phyloP scores from a whole-genome alignment of 805 yeast genomes.

The Saccharomycopsis capsularis region DNA sequence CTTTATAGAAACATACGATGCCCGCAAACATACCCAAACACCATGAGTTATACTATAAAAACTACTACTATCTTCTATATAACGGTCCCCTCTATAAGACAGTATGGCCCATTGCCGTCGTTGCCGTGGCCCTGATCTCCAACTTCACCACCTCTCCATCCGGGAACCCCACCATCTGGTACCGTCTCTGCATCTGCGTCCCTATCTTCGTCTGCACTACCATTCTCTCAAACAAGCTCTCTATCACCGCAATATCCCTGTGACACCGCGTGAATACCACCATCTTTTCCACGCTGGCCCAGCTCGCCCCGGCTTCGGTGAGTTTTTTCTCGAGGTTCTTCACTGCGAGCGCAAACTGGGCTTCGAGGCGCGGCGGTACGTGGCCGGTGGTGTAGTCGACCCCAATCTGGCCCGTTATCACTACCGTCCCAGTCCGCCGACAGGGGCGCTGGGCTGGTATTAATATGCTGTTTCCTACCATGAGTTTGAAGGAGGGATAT shows the following conservation, averaged over 20 bases:
- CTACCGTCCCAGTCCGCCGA: too few relatives aligned
- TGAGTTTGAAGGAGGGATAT: too few relatives aligned
- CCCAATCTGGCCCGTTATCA: neutral
- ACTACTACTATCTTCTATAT: neutral
- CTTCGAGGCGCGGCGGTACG: neutral
- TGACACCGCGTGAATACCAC: neutral
- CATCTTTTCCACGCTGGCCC: too few relatives aligned
- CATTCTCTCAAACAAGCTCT: neutral
- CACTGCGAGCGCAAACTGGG: neutral
- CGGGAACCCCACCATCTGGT: slow-evolving; percentile 2
- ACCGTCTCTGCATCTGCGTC: neutral
- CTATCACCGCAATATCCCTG: neutral
- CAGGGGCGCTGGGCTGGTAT: too few relatives aligned
- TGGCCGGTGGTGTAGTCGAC: neutral
- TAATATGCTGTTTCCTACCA: too few relatives aligned
- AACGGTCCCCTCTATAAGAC: neutral
- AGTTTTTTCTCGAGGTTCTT: neutral
- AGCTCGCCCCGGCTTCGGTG: neutral
- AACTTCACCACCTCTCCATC: neutral
- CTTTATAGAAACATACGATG: too few relatives aligned
- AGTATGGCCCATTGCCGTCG: neutral
- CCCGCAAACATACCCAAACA: too few relatives aligned
- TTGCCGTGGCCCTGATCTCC: neutral
- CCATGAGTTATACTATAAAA: too few relatives aligned
- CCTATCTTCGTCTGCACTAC: neutral